A percentile compares a stretch with the other conserved stretches of the same genome.
phyloP scores from a whole-genome alignment of 768 basidiomycete genomes.

The Gloeostereum incarnatum region DNA sequence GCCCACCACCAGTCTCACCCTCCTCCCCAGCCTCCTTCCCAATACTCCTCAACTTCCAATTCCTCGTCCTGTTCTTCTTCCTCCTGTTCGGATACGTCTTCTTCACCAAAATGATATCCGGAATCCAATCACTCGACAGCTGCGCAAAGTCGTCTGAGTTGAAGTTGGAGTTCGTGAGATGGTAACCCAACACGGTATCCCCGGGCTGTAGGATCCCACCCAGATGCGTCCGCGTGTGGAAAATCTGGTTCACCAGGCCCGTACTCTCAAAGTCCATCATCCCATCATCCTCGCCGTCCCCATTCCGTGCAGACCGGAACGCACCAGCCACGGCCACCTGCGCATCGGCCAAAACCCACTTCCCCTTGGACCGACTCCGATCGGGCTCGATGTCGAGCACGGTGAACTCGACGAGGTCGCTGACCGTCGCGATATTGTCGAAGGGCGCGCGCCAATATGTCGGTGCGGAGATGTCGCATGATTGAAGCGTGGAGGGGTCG shows the following conservation, averaged over 20 bases:
- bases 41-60: conserved; percentile 87
- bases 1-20: conserved; percentile 64
- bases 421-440: conserved; percentile 68
- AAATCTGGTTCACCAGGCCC: conserved; percentile 66
- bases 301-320: conserved; percentile 43
- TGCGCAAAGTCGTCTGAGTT: conserved; percentile 82
- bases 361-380: conserved; percentile 35
- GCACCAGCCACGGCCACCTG: conserved; percentile 85
- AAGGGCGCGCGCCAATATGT: conserved; percentile 93
- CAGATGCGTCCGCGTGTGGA: conserved; percentile 94
- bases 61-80: conserved; percentile 80
- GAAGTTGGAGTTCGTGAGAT: conserved; percentile 83
- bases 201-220: conserved; percentile 90
- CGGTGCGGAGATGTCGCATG: conserved; percentile 67
- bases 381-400: conserved; percentile 91
- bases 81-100: conserved; percentile 92
- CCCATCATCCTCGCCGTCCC: conserved; percentile 32
- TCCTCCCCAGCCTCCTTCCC: conserved; percentile 88
- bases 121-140: conserved; percentile 58
- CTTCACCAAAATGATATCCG: conserved; percentile 89
- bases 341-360: conserved; percentile 70
- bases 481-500: conserved; percentile 81
- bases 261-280: conserved; percentile 56
- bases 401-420: conserved; percentile 90
- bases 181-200: conserved; percentile 87